Percentiles rank a stretch among this genome's conserved stretches.
Conservation (phyloP, 2,329 filamentous ascomycete genomes). For the Boeremia exigua region DNA sequence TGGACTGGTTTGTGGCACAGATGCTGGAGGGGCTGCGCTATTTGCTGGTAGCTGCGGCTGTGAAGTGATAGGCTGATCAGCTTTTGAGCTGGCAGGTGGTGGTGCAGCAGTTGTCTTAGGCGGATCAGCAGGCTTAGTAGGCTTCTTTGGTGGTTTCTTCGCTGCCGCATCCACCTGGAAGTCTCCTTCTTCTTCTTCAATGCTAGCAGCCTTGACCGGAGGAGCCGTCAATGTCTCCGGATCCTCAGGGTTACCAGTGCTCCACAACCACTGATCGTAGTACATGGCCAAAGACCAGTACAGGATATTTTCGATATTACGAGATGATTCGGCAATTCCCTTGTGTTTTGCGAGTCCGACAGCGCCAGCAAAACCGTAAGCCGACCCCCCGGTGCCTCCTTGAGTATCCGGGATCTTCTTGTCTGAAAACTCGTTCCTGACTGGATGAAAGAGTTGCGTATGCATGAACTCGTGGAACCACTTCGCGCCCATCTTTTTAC, state of each 20-base stretch:
- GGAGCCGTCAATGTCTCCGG: background rate
- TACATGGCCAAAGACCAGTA: constrained; percentile 20
- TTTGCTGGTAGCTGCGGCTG: background rate
- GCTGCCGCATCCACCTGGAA: constrained; percentile 4
- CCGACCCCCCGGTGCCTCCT: constrained; percentile 1
- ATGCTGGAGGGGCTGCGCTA: background rate
- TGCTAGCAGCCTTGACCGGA: background rate
- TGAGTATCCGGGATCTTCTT: constrained; percentile 7
- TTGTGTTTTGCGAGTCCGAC: constrained; percentile 15
- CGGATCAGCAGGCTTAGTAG: constrained; percentile 1
- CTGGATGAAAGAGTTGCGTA: constrained; percentile 13
- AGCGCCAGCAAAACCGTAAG: constrained; percentile 11
- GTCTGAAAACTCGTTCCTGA: constrained; percentile 6
- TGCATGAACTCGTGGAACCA: constrained; percentile 21
- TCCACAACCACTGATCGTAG: constrained; percentile 16
- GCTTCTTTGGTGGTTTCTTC: constrained; percentile 12
- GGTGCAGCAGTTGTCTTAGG: constrained; percentile 8
- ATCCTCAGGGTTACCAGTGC: constrained; percentile 15
- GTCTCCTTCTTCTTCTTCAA: background rate
- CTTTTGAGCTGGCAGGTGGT: background rate
- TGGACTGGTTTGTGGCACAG: background rate
- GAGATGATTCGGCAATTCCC: constrained; percentile 6
- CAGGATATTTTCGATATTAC: constrained; percentile 18
- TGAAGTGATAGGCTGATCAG: background rate
- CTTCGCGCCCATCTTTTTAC: constrained; percentile 14